Base-by-base conservation (phyloP, 352 stramenopile genomes). In the Lagenidium sp. region DNA sequence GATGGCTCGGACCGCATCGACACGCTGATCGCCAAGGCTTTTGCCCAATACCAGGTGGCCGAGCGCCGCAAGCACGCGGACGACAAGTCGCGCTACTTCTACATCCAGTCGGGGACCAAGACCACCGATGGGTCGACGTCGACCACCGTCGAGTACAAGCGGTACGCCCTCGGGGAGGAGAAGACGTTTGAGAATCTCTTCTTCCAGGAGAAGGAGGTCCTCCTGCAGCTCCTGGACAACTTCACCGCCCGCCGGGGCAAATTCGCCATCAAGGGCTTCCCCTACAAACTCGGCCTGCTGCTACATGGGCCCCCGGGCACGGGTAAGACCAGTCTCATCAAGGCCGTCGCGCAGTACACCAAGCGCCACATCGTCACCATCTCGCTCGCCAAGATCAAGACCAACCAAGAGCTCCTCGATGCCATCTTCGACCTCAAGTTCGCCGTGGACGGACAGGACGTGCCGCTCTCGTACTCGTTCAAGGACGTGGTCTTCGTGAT, bases 251-350 rank as follows among this genome's bases (percentile, higher is more conserved):
- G 62, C 53, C 56, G 21, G 19, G 82, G 80, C n/a, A 88, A 87
- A 57, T 95, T 88, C 42, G 58, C 57, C 12, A 87, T 95, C 62
- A 42, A 48, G n/a, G 82, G 82, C 8, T 95, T 87, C 41, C 83
- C 83, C 18, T 76, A 93, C 57, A 94, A 93, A 57, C 71, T 68
- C 45, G 81, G 56, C 0, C 71, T 96, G 0, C 56, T 96, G 25
- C 53, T 96, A 2, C 63, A 94, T 36, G 85, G 85, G 0, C 74
- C 79, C 12, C 82, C 83, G 16, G 83, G 83, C 22, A 92, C 72
- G 18, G 69, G 82, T 29, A 96, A 96, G 60, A 96, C 85, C 6
- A 85, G 58, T 41, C 44, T 95, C 1, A 91, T 87, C 68, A 84
- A 87, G 50, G 75, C 79, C 8, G 53, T 96, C 6, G 81, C 85